Conservation (phyloP, 2,329 filamentous ascomycete species). For the Davidsoniella eucalypti region DNA sequence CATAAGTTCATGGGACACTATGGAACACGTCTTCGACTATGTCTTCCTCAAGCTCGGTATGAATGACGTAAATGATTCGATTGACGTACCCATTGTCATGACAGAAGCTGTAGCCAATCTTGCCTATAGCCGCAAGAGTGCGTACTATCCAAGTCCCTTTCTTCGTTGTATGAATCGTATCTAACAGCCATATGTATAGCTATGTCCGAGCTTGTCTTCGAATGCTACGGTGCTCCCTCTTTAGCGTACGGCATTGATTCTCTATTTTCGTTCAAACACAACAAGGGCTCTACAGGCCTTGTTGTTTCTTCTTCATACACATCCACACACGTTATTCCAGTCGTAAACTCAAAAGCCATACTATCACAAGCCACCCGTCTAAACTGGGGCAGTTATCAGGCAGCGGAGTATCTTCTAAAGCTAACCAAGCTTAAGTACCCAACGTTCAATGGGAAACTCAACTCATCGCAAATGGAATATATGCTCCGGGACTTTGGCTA, state of each 20-base stretch:
- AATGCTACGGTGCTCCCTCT: constrained; percentile 82
- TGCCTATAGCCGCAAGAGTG: constrained; percentile 75
- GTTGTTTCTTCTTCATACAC: constrained; percentile 87
- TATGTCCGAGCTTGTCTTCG: constrained; percentile 95
- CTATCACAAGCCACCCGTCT: constrained; percentile 72
- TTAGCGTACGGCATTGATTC: constrained; percentile 92
- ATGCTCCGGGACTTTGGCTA: constrained; percentile 84
- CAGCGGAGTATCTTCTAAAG: constrained; percentile 79
- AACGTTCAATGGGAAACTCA: constrained; percentile 71
- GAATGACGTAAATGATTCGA: constrained; percentile 53
- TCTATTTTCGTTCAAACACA: constrained; percentile 88
- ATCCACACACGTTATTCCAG: constrained; percentile 87
- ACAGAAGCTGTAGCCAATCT: constrained; percentile 90
- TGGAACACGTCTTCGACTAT: constrained; percentile 90
- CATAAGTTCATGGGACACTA: constrained; percentile 93
- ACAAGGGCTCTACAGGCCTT: constrained; percentile 71
- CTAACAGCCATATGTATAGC: constrained; percentile 31
- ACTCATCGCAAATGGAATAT: constrained; percentile 69
- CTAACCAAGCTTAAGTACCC: constrained; percentile 85
- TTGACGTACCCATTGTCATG: constrained; percentile 83
- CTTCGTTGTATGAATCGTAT: background rate
- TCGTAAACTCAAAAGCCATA: constrained; percentile 71
- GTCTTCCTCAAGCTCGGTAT: constrained; percentile 87
- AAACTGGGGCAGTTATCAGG: constrained; percentile 89
- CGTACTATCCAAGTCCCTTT: constrained; percentile 19